Base-by-base conservation (phyloP, 2,329 filamentous ascomycete species). In the Hypomyces rosellus region DNA sequence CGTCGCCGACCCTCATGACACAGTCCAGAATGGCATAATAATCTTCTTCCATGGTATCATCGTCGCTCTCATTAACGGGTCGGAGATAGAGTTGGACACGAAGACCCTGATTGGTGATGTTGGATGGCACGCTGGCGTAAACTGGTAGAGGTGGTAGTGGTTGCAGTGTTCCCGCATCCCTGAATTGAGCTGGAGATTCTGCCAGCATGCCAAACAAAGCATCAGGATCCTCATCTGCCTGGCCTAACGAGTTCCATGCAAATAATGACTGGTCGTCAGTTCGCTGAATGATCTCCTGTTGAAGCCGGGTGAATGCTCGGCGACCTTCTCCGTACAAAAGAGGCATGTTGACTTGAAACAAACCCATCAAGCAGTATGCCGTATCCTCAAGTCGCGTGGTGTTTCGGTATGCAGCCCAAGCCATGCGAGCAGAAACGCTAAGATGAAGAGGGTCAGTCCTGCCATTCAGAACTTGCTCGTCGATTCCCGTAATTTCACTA, bases 271-370 rank as follows among this genome's bases (percentile, higher is more conserved):
- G 50, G 18, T 57, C 55, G 5, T 51, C 54, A 6, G 49, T 49
- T 13, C 47, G 44, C 36, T 52, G 33, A 40, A 56, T 48, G 11
- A 55, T 51, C 22, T 54, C 51, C 20, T 54, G 53, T 4, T 56
- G 54, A 15, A 56, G 48, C 11, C 53, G 34, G 5, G 38, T 45
- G 25, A 56, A 56, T 13, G 53, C 53, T 7, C 45, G 43, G 1
- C 18, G 34, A 0, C 54, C 53, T 36, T 59, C 57, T 3, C 56
- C 56, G 39, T 58, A 58, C 4, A 59, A 40, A 42, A 57, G 53
- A 13, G 57, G 52, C 56, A 59, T 54, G 51, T 54, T 54, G 36
- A 58, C 54, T 15, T 53, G 30, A 15, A 57, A 53, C 4, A 58
- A 43, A 9, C 56, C 56, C 46, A 58, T 46, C 20, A 58, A 34